A percentile compares a stretch with the other conserved stretches of the same genome.
Evolutionary conservation across 2,329 filamentous ascomycete species (phyloP).

Genomic region (Microdochium nivale): DNA sequence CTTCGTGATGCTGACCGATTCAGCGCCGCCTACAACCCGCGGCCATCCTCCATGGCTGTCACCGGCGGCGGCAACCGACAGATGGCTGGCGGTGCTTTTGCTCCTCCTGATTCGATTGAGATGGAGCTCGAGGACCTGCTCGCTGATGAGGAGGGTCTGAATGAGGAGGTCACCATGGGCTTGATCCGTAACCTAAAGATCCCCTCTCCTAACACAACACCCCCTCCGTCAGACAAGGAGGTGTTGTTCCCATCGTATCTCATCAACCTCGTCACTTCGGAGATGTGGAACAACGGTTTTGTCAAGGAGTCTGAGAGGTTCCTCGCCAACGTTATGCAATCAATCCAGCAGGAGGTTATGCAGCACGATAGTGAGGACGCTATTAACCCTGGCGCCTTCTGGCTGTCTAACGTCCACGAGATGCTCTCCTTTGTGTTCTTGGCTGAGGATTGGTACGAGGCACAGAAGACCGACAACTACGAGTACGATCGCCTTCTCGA

Average conservation of each 20-base stretch:
- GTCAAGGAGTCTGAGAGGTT: slow-evolving; percentile 99
- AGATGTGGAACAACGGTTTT: slow-evolving; percentile 99
- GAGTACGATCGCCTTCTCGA: slow-evolving; percentile 96
- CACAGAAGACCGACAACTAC: slow-evolving; percentile 98
- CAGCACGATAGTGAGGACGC: slow-evolving; percentile 95
- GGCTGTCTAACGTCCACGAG: slow-evolving; percentile 98
- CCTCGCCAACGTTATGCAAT: slow-evolving; percentile 98
- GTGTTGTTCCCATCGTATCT: slow-evolving; percentile 97
- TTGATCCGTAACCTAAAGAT: slow-evolving; percentile 96
- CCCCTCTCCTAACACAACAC: slow-evolving; percentile 75
- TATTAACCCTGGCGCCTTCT: slow-evolving; percentile 95
- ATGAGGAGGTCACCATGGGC: slow-evolving; percentile 94
- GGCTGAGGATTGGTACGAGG: slow-evolving; percentile 98
- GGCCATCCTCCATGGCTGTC: slow-evolving; percentile 93
- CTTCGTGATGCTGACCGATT: slow-evolving; percentile 80
- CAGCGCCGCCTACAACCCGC: slow-evolving; percentile 85
- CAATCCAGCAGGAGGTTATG: slow-evolving; percentile 99
- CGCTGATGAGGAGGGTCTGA: slow-evolving; percentile 89
- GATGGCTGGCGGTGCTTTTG: slow-evolving; percentile 65
- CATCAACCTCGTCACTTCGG: slow-evolving; percentile 96
- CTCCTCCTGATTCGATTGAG: slow-evolving; percentile 85
- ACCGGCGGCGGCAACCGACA: slow-evolving; percentile 59
- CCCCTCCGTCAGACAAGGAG: slow-evolving; percentile 94
- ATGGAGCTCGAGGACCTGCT: slow-evolving; percentile 89
- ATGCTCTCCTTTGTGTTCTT: slow-evolving; percentile 99